These are phyloP conservation scores for Anacardium occidentale DNA, from an alignment of 345 rosid species.

Conservation along the genomic window DNA sequence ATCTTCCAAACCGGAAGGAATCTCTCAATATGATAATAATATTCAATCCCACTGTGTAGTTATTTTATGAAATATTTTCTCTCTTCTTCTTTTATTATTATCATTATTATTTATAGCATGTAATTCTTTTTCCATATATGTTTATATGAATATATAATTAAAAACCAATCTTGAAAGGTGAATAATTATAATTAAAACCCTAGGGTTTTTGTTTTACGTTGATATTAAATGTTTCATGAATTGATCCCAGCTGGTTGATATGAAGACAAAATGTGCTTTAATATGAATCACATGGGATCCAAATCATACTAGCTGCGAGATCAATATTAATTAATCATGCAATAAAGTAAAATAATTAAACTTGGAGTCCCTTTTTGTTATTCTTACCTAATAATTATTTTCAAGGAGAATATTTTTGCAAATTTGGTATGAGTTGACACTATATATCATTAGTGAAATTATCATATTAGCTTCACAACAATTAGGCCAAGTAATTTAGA, in stretches of 20 bases:
- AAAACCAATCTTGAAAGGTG: neutral
- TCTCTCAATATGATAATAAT: conserved; percentile 13
- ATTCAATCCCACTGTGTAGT: conserved; percentile 18
- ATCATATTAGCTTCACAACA: too few species aligned
- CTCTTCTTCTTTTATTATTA: neutral
- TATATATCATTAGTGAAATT: too few species aligned
- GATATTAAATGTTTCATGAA: neutral
- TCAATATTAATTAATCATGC: neutral
- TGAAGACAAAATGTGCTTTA: neutral
- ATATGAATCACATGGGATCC: conserved; percentile 10
- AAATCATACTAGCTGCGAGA: neutral
- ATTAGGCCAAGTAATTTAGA: too few species aligned
- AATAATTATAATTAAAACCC: neutral
- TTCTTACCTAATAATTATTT: neutral
- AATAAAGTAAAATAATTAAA: neutral
- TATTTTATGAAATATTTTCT: neutral
- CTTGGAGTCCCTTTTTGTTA: neutral
- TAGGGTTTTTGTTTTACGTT: neutral
- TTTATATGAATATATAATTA: too few species aligned
- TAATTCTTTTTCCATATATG: neutral
- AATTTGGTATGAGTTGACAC: neutral
- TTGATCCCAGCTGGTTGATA: neutral
- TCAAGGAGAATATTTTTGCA: neutral
- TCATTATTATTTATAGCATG: neutral
- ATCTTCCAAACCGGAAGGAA: conserved; percentile 49